Conservation (phyloP, 2,329 filamentous ascomycete genomes). For the Trichoderma breve region DNA sequence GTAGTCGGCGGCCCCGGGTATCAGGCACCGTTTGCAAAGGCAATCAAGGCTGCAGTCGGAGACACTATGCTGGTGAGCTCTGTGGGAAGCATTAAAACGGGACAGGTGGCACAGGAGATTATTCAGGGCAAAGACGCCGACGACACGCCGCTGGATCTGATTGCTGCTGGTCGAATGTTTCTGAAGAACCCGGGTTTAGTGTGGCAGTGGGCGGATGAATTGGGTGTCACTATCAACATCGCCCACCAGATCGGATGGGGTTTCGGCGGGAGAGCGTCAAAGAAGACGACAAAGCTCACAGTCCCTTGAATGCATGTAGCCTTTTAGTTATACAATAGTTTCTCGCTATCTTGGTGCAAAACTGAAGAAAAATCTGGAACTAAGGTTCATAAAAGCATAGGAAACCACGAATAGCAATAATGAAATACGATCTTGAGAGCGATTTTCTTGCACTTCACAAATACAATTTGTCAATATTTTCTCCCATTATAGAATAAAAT, state of each 20-base stretch:
- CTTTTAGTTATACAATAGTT: background rate
- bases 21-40: constrained; percentile 68
- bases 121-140: constrained; percentile 33
- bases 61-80: constrained; percentile 50
- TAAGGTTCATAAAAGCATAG: background rate
- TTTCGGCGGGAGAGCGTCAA: constrained; percentile 41
- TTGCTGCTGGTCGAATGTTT: constrained; percentile 52
- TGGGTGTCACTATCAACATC: constrained; percentile 45
- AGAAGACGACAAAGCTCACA: background rate
- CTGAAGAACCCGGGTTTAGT: constrained; percentile 60
- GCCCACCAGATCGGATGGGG: constrained; percentile 57
- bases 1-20: constrained; percentile 63
- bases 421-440: background rate
- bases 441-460: background rate
- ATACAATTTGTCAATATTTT: background rate
- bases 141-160: constrained; percentile 41
- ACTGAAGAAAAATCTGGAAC: background rate
- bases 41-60: constrained; percentile 68
- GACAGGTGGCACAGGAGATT: constrained; percentile 46
- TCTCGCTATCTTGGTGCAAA: background rate
- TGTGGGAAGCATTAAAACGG: constrained; percentile 49
- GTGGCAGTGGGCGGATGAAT: constrained; percentile 54
- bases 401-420: background rate
- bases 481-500: background rate
- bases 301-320: background rate